These are phyloP conservation scores for Rhododendron vialii DNA, from an alignment of 148 eudicot genomes.

Conservation along the genomic window DNA sequence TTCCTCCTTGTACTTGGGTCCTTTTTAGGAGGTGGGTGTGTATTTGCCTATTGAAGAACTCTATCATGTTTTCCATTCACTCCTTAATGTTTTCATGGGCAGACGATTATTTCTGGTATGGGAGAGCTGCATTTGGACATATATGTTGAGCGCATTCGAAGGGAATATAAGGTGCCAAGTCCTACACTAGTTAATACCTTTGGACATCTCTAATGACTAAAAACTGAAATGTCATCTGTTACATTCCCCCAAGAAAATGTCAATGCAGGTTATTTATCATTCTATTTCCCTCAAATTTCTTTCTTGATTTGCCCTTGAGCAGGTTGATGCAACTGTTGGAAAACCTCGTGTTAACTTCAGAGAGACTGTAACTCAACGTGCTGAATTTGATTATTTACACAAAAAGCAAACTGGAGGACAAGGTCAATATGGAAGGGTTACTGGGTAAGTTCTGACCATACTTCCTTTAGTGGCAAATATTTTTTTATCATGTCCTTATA, in stretches of 20 bases:
- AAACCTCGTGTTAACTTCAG: slow-evolving; percentile 98
- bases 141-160: slow-evolving; percentile 92
- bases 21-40: background rate
- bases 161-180: slow-evolving; percentile 79
- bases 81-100: slow-evolving; percentile 21
- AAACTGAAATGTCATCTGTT: background rate
- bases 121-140: slow-evolving; percentile 94
- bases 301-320: slow-evolving; percentile 10
- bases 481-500: background rate
- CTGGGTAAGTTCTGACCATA: slow-evolving; percentile 51
- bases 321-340: slow-evolving; percentile 94
- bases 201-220: background rate
- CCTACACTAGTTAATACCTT: background rate
- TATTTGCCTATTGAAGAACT: background rate
- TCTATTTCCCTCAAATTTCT: background rate
- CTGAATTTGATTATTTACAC: slow-evolving; percentile 90
- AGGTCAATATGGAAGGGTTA: slow-evolving; percentile 93
- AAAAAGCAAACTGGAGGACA: slow-evolving; percentile 99
- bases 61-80: slow-evolving; percentile 1
- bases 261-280: background rate
- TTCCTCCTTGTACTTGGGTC: background rate
- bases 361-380: slow-evolving; percentile 93
- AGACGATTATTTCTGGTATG: slow-evolving; percentile 99
- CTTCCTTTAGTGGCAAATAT: background rate
- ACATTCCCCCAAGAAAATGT: background rate